Evolutionary conservation across 2,329 filamentous ascomycete species (phyloP).

Genomic region (Pseudogymnoascus sp.): DNA sequence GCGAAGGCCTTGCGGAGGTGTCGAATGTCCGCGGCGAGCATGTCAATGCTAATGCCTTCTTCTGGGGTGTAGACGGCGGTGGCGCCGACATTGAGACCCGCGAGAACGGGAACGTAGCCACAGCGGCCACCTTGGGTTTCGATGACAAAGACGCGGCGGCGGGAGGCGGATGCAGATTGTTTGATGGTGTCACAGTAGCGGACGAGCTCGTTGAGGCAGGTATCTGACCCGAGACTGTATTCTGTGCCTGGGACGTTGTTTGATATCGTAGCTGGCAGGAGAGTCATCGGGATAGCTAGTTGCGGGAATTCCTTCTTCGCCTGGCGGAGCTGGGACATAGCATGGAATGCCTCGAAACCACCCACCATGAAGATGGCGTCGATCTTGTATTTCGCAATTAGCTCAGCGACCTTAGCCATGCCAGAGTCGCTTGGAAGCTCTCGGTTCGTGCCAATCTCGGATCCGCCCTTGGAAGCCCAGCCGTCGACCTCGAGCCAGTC

Average conservation of each 20-base stretch:
- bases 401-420: constrained; percentile 70
- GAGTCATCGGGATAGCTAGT: constrained; percentile 84
- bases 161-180: constrained; percentile 88
- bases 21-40: constrained; percentile 83
- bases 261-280: constrained; percentile 93
- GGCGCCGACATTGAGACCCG: constrained; percentile 84
- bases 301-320: constrained; percentile 70
- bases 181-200: constrained; percentile 96
- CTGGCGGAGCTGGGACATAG: constrained; percentile 77
- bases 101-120: constrained; percentile 86
- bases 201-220: constrained; percentile 89
- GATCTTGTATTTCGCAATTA: constrained; percentile 80
- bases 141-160: constrained; percentile 91
- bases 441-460: constrained; percentile 95
- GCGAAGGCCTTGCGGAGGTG: constrained; percentile 80
- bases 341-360: constrained; percentile 94
- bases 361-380: constrained; percentile 88
- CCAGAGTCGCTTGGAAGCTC: constrained; percentile 80
- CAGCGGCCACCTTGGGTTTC: constrained; percentile 95
- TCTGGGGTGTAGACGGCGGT: constrained; percentile 94
- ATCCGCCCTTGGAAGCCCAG: constrained; percentile 95
- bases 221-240: constrained; percentile 94
- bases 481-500: constrained; percentile 89
- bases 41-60: constrained; percentile 88
- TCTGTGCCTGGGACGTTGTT: constrained; percentile 98